Percentiles rank a stretch among this genome's conserved stretches.
phyloP scores from a whole-genome alignment of 108 stramenopile genomes.

The Cyclotella atomus region DNA sequence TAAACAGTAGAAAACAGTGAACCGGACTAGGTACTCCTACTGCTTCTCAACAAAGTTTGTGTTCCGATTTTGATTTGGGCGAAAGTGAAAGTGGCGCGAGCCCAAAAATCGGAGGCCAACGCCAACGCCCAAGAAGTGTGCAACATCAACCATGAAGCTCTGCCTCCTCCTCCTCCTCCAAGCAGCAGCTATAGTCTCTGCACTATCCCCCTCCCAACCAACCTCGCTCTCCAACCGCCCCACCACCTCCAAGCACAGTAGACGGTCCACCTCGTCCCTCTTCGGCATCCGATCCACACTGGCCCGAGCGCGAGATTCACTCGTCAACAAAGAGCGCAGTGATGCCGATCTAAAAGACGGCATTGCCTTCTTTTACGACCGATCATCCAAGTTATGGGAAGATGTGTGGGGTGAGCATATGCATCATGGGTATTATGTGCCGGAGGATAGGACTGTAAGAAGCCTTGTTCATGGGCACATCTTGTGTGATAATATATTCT shows the following conservation, averaged over 20 bases:
- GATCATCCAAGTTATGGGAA: constrained; percentile 91
- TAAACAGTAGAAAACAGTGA: no score
- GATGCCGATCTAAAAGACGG: constrained; percentile 90
- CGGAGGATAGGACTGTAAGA: constrained; percentile 65
- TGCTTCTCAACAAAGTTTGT: no score
- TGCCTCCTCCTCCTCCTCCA: background rate
- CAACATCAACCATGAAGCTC: background rate
- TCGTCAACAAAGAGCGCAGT: constrained; percentile 71
- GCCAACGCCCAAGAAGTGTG: no score
- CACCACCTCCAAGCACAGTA: background rate
- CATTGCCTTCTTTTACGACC: constrained; percentile 96
- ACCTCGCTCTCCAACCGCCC: background rate
- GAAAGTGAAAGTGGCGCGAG: no score
- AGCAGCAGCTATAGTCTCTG: background rate
- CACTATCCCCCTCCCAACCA: constrained; percentile 2
- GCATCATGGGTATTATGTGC: constrained; percentile 91
- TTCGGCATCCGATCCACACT: constrained; percentile 42
- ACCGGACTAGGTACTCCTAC: no score
- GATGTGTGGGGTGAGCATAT: constrained; percentile 94
- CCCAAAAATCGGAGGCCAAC: no score
- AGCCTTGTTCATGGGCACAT: background rate
- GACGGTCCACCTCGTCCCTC: constrained; percentile 21
- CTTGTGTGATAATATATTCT: no score
- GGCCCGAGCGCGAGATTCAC: constrained; percentile 64
- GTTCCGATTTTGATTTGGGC: no score